Conservation (phyloP, 2,329 filamentous ascomycete genomes). For the Simplicillium sp. region DNA sequence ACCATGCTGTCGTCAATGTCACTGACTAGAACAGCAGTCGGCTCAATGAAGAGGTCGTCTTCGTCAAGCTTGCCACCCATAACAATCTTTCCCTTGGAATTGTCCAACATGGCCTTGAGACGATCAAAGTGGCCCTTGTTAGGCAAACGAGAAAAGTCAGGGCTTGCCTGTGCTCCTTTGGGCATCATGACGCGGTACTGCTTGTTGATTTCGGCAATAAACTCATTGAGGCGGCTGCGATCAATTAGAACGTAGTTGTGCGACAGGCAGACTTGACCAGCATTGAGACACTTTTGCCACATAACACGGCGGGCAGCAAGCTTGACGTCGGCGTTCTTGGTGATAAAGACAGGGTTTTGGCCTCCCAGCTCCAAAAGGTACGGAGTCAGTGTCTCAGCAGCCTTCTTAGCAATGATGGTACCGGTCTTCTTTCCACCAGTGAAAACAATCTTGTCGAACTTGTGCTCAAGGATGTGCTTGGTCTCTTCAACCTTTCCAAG, state of each 20-base stretch:
- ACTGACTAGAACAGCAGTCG: slow-evolving; percentile 81
- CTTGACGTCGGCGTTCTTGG: slow-evolving; percentile 68
- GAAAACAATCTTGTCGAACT: slow-evolving; percentile 98
- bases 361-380: slow-evolving; percentile 86
- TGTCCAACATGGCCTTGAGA: slow-evolving; percentile 86
- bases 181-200: slow-evolving; percentile 75
- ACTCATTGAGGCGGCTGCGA: slow-evolving; percentile 57
- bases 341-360: slow-evolving; percentile 84
- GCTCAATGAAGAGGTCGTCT: slow-evolving; percentile 73
- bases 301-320: slow-evolving; percentile 76
- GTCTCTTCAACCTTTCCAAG: slow-evolving; percentile 78
- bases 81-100: slow-evolving; percentile 72
- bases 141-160: slow-evolving; percentile 72
- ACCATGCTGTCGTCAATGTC: slow-evolving; percentile 66
- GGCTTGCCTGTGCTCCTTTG: slow-evolving; percentile 65
- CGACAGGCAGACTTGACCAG: slow-evolving; percentile 84
- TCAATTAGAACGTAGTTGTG: slow-evolving; percentile 91
- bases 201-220: slow-evolving; percentile 65
- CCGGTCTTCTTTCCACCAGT: slow-evolving; percentile 74
- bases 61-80: slow-evolving; percentile 80
- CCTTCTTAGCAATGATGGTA: slow-evolving; percentile 82
- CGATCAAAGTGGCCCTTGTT: slow-evolving; percentile 72
- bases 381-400: slow-evolving; percentile 80
- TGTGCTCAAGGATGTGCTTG: slow-evolving; percentile 71
- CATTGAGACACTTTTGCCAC: slow-evolving; percentile 82